Conservation (phyloP, 2,329 filamentous ascomycete species). For the Arthrobotrys iridis region DNA sequence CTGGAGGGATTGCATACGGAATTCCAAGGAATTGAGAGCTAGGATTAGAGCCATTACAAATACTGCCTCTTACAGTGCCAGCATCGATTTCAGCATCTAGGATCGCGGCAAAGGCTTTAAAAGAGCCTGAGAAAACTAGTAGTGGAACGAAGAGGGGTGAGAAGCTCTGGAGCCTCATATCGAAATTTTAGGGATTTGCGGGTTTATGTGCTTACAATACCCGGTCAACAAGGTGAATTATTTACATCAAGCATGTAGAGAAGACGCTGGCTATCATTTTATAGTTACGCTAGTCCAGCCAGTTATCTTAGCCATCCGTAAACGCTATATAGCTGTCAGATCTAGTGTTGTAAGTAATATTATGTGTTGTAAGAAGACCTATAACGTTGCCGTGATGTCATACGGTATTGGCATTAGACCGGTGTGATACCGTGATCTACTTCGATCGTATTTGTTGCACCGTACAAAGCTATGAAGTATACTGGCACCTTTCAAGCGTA, state of each 20-base stretch:
- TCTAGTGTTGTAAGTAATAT: too few species aligned
- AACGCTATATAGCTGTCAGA: too few species aligned
- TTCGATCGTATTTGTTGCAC: too few species aligned
- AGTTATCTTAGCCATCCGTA: too few species aligned
- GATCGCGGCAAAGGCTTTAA: neutral
- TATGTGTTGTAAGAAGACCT: neutral
- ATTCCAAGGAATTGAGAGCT: slow-evolving; percentile 35
- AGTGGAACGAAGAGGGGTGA: neutral
- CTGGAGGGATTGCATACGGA: slow-evolving; percentile 37
- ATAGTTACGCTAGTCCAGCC: too few species aligned
- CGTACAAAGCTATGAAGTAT: too few species aligned
- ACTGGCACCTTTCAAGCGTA: too few species aligned
- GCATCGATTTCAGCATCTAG: slow-evolving; percentile 1
- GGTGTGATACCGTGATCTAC: neutral
- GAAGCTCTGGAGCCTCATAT: neutral
- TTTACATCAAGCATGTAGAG: too few species aligned
- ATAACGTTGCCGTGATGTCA: slow-evolving; percentile 7
- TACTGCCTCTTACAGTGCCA: slow-evolving; percentile 5
- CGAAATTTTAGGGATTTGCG: neutral
- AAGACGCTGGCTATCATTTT: too few species aligned
- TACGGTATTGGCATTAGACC: neutral
- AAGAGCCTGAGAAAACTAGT: too few species aligned
- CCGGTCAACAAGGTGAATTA: too few species aligned
- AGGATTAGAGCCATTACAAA: slow-evolving; percentile 1
- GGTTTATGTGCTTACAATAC: too few species aligned